These are phyloP conservation scores for Colletotrichum theobromicola DNA, from an alignment of 2,329 filamentous ascomycete genomes.

Conservation along the genomic window DNA sequence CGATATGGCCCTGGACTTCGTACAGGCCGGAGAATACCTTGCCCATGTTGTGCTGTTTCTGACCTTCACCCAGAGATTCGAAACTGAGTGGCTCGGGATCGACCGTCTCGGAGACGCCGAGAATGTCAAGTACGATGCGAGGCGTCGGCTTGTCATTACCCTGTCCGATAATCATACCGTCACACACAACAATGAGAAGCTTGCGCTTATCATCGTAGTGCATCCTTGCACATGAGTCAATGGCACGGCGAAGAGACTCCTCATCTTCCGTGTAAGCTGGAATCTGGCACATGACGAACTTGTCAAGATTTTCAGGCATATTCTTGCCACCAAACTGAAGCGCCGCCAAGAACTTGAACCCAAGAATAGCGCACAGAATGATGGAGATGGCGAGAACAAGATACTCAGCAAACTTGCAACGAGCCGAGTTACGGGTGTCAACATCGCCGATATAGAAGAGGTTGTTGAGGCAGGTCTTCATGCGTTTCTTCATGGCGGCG, in stretches of 20 bases:
- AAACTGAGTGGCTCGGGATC: slow-evolving; percentile 97
- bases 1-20: slow-evolving; percentile 96
- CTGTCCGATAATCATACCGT: slow-evolving; percentile 99
- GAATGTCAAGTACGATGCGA: slow-evolving; percentile 93
- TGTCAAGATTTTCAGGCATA: slow-evolving; percentile 93
- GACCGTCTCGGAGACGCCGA: slow-evolving; percentile 90
- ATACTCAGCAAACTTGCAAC: slow-evolving; percentile 88
- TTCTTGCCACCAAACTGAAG: slow-evolving; percentile 93
- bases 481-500: slow-evolving; percentile 61
- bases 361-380: slow-evolving; percentile 80
- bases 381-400: slow-evolving; percentile 86
- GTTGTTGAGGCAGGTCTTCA: slow-evolving; percentile 88
- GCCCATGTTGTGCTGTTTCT: slow-evolving; percentile 99
- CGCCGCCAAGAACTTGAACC: slow-evolving; percentile 96
- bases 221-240: slow-evolving; percentile 95
- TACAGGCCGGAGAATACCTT: slow-evolving; percentile 98
- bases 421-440: slow-evolving; percentile 85
- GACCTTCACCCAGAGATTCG: slow-evolving; percentile 92
- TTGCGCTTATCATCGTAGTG: slow-evolving; percentile 98
- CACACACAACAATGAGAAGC: slow-evolving; percentile 88
- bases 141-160: slow-evolving; percentile 96
- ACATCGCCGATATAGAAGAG: slow-evolving; percentile 93
- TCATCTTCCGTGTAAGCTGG: slow-evolving; percentile 98
- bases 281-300: slow-evolving; percentile 97
- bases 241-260: slow-evolving; percentile 93